These are phyloP conservation scores for Aspergillus olivimuriae DNA, from an alignment of 495 filamentous ascomycete species.

Conservation along the genomic window DNA sequence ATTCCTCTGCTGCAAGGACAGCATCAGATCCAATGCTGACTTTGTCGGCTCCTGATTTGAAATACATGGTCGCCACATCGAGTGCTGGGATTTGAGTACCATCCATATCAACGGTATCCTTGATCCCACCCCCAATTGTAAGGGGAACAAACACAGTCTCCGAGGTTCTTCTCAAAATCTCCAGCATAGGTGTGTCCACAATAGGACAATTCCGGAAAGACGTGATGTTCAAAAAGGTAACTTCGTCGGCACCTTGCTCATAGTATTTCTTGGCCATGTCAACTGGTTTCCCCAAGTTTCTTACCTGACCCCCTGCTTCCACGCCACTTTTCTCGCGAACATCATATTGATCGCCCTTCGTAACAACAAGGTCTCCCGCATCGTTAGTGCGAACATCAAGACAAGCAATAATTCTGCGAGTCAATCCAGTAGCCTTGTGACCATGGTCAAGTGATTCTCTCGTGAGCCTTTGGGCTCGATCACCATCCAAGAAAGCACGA, in stretches of 20 bases:
- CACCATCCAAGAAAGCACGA: constrained; percentile 75
- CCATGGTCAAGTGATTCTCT: constrained; percentile 15
- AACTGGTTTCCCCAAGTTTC: constrained; percentile 94
- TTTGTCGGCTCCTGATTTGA: constrained; percentile 97
- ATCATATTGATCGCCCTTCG: constrained; percentile 98
- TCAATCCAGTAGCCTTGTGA: constrained; percentile 59
- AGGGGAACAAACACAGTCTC: constrained; percentile 96
- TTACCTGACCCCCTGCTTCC: constrained; percentile 61
- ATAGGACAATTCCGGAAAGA: constrained; percentile 92
- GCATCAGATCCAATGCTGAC: constrained; percentile 96
- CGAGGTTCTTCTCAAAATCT: constrained; percentile 78
- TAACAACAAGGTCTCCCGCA: constrained; percentile 89
- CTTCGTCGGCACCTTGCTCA: constrained; percentile 91
- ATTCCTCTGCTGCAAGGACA: constrained; percentile 86
- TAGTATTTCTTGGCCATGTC: constrained; percentile 93
- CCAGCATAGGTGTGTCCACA: constrained; percentile 90
- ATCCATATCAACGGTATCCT: constrained; percentile 81
- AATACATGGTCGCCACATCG: constrained; percentile 94
- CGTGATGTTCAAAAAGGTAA: constrained; percentile 97
- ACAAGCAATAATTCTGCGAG: constrained; percentile 86
- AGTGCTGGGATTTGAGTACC: constrained; percentile 82
- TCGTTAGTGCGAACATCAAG: constrained; percentile 97
- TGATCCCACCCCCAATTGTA: constrained; percentile 91
- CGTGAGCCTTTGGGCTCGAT: constrained; percentile 40
- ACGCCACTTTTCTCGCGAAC: constrained; percentile 79